A percentile compares a stretch with the other conserved stretches of the same genome.
Conservation (phyloP, 176 grass and related monocot genomes). For the Lolium perenne region DNA sequence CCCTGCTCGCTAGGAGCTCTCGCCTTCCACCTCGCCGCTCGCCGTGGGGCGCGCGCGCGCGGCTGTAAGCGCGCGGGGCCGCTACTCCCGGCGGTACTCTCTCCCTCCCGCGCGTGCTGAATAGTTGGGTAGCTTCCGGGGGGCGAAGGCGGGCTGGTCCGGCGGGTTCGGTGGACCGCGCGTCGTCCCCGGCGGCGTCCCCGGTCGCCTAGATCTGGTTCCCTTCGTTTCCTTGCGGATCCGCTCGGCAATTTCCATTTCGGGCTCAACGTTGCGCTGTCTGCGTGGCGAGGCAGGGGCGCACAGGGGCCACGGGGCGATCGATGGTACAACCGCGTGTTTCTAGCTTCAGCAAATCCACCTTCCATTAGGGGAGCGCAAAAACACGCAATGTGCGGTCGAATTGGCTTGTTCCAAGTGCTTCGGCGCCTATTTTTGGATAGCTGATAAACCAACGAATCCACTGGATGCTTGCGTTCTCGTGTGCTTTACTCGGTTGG, state of each 20-base stretch:
- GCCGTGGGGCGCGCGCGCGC: not conserved
- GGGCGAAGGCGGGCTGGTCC: not conserved
- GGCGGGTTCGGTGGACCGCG: not conserved
- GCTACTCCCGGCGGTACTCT: not conserved
- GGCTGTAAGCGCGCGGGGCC: not conserved
- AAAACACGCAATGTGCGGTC: not conserved
- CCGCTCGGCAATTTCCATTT: conserved; percentile 29
- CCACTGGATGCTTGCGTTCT: not conserved
- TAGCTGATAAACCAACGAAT: not conserved
- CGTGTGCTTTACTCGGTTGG: not conserved
- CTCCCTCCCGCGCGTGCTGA: not conserved
- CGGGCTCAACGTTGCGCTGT: not conserved
- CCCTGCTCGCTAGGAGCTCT: not conserved
- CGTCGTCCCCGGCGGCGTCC: not conserved
- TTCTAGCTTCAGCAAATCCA: not conserved
- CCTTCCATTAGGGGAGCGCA: not conserved
- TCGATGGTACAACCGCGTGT: not conserved
- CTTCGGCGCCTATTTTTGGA: not conserved
- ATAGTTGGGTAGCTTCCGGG: not conserved
- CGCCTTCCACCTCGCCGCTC: not conserved
- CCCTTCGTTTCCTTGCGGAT: not conserved
- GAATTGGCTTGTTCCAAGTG: not conserved
- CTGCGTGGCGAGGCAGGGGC: not conserved
- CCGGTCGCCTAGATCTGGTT: conserved; percentile 35
- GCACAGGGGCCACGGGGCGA: not conserved